A percentile compares a stretch with the other conserved stretches of the same genome.
Conservation (phyloP, 2,329 filamentous ascomycete genomes). For the Fonsecaea pedrosoi region DNA sequence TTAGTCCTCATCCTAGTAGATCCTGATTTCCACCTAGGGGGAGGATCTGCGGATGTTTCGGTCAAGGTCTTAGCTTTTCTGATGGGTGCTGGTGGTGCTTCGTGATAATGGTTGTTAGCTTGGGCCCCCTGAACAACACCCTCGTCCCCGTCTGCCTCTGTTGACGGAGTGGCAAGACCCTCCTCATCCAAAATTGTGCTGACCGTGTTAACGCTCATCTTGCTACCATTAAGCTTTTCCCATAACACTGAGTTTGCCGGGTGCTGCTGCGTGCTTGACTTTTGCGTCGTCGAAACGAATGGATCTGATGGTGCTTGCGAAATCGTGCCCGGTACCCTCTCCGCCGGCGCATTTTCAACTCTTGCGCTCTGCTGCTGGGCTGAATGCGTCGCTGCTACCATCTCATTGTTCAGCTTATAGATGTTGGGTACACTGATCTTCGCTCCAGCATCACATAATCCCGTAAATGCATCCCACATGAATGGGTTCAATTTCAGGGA, state of each 20-base stretch:
- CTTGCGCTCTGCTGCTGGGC: slow-evolving; percentile 41
- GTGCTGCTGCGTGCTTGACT: slow-evolving; percentile 45
- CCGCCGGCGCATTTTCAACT: slow-evolving; percentile 42
- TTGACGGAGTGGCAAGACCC: slow-evolving; percentile 32
- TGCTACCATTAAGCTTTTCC: slow-evolving; percentile 58
- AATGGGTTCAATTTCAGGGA: slow-evolving; percentile 89
- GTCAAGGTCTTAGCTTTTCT: slow-evolving; percentile 63
- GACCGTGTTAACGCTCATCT: slow-evolving; percentile 46
- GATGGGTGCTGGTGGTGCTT: slow-evolving; percentile 53
- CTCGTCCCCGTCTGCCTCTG: slow-evolving; percentile 33
- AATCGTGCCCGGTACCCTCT: slow-evolving; percentile 44
- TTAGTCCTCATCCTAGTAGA: slow-evolving; percentile 52
- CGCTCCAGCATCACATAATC: slow-evolving; percentile 77
- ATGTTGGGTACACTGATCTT: slow-evolving; percentile 82
- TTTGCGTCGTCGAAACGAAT: slow-evolving; percentile 47
- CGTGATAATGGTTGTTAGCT: slow-evolving; percentile 43
- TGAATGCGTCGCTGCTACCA: slow-evolving; percentile 57
- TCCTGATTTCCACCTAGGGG: slow-evolving; percentile 69
- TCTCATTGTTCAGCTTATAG: slow-evolving; percentile 75
- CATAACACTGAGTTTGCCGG: slow-evolving; percentile 55
- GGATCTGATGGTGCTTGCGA: slow-evolving; percentile 52
- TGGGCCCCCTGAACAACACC: slow-evolving; percentile 35
- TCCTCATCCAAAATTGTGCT: slow-evolving; percentile 38
- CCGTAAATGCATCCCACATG: slow-evolving; percentile 96
- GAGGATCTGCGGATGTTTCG: slow-evolving; percentile 61